These are phyloP conservation scores for Clathrus columnatus DNA, from an alignment of 768 basidiomycete species.

Conservation along the genomic window DNA sequence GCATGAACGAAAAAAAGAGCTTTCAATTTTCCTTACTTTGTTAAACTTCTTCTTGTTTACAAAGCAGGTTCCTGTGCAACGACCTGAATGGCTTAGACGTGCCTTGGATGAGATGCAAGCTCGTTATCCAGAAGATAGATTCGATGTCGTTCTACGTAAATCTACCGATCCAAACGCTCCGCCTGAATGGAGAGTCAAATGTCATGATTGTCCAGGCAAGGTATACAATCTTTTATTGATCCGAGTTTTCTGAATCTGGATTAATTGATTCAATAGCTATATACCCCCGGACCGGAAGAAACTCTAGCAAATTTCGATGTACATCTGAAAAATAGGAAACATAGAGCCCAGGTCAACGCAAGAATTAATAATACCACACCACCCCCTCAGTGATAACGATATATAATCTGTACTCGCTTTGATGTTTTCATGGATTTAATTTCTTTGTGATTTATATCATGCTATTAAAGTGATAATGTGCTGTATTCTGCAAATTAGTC, in stretches of 20 bases:
- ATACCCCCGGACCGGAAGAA: conserved; percentile 84
- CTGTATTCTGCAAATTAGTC: no score
- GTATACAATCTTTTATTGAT: conserved; percentile 31
- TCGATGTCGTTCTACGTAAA: conserved; percentile 66
- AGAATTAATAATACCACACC: conserved; percentile 26
- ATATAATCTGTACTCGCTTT: no score
- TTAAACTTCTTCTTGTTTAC: not conserved
- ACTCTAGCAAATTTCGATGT: conserved; percentile 87
- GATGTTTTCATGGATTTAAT: no score
- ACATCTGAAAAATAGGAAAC: conserved; percentile 79
- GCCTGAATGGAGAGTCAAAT: conserved; percentile 83
- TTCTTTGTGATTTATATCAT: no score
- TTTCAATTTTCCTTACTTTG: not conserved
- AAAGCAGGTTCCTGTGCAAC: conserved; percentile 24
- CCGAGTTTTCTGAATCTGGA: not conserved
- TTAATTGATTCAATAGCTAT: conserved; percentile 42
- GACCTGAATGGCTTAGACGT: conserved; percentile 61
- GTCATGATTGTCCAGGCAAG: conserved; percentile 89
- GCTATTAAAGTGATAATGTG: no score
- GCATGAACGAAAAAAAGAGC: no score
- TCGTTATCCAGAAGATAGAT: conserved; percentile 73
- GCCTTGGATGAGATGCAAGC: conserved; percentile 62
- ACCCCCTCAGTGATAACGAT: not conserved
- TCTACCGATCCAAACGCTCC: conserved; percentile 42
- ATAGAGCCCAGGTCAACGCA: conserved; percentile 64